These are phyloP conservation scores for Effrenium voratum DNA, from an alignment of 73 alveolate species.

Conservation along the genomic window DNA sequence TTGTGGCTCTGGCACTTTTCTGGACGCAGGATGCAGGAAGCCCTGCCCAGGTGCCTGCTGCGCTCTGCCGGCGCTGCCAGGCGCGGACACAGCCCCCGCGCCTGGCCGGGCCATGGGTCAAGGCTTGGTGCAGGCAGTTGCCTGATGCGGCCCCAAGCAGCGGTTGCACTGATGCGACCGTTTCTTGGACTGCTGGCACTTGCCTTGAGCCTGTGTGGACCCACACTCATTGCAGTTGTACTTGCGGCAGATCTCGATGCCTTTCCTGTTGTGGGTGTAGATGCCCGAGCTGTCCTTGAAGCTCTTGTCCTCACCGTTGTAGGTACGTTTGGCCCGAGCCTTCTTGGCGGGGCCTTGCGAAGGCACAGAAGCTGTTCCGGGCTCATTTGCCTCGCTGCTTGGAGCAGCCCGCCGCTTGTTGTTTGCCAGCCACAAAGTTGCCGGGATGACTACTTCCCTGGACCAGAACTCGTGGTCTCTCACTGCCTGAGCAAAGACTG, in stretches of 20 bases:
- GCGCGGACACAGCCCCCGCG: not conserved
- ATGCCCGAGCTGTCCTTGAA: not conserved
- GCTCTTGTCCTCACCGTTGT: not conserved
- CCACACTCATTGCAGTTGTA: not conserved
- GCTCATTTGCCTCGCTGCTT: not conserved
- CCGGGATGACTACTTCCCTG: not conserved
- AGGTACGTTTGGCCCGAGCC: not conserved
- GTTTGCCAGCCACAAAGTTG: not conserved
- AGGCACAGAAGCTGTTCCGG: not conserved
- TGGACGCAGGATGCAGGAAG: no score
- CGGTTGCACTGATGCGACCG: constrained; percentile 3
- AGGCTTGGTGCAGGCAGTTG: not conserved
- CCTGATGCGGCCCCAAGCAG: constrained; percentile 28
- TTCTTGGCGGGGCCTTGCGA: not conserved
- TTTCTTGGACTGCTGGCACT: not conserved
- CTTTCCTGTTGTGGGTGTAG: not conserved
- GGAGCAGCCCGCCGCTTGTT: not conserved
- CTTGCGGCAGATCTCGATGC: not conserved
- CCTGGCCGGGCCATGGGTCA: not conserved
- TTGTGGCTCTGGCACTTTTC: no score
- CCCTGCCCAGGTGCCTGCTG: not conserved
- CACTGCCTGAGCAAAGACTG: not conserved
- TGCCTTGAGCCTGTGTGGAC: not conserved
- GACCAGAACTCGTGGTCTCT: not conserved
- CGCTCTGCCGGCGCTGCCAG: not conserved